These are phyloP conservation scores for Anthoceros angustus DNA, from an alignment of 225 moss, liverwort and hornwort species.

Conservation along the genomic window DNA sequence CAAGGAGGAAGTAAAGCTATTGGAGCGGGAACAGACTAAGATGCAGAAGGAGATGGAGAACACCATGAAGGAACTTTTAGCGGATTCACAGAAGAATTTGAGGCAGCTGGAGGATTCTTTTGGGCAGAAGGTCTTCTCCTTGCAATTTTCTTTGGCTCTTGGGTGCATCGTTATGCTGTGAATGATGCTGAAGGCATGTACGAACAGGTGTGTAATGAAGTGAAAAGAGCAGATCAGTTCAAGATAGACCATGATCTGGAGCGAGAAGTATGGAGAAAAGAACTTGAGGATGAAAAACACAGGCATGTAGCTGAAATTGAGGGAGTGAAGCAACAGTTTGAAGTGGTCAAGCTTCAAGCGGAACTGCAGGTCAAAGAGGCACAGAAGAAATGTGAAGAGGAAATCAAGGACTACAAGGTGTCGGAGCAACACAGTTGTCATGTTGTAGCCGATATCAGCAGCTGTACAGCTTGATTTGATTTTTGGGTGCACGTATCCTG, in stretches of 20 bases:
- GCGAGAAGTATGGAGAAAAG: constrained; percentile 21
- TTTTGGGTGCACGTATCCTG: neutral
- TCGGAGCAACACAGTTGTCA: constrained; percentile 3
- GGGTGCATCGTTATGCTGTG: neutral
- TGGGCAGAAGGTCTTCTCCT: constrained; percentile 34
- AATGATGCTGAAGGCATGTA: neutral
- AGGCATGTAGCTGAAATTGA: constrained; percentile 35
- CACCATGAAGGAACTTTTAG: constrained; percentile 42
- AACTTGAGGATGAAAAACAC: constrained; percentile 41
- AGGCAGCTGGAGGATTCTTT: constrained; percentile 48
- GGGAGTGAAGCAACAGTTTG: constrained; percentile 29
- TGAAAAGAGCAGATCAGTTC: constrained; percentile 43
- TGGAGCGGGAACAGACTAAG: constrained; percentile 37
- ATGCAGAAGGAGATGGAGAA: constrained; percentile 43
- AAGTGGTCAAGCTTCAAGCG: constrained; percentile 31
- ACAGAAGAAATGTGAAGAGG: constrained; percentile 14
- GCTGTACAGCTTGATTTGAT: neutral
- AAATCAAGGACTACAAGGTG: constrained; percentile 34
- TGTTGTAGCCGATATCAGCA: neutral
- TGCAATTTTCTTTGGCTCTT: neutral
- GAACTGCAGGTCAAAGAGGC: constrained; percentile 23
- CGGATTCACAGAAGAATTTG: constrained; percentile 28
- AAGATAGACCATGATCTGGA: constrained; percentile 40
- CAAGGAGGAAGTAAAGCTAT: constrained; percentile 32
- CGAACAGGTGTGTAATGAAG: constrained; percentile 39